Base-by-base conservation (phyloP, 192 early-diverging fungal species). In the Backusella parvicylindrica region DNA sequence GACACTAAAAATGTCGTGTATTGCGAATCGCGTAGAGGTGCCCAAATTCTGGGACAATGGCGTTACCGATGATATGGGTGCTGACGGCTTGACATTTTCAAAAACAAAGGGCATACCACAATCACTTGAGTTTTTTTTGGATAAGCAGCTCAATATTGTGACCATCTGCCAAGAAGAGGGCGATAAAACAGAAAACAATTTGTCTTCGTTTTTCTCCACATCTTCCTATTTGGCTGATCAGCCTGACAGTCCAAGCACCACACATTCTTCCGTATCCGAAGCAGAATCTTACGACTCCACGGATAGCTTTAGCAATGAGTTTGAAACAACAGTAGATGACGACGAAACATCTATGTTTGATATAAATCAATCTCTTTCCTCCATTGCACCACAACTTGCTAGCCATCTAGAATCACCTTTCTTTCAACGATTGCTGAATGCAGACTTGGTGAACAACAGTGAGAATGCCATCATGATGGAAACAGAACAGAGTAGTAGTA, bases 41-140 rank as follows among this genome's bases (percentile, higher is more conserved):
- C 78, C 78, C 21, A 79, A 79, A 41, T 67, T 79, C 1, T 79
- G 73, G 73, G 73, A 76, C 31, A 50, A n/a, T 37, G 68, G 68
- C 16, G 26, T 47, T 1, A 72, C 49, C 1, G 71, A 72, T 28
- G 71, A 63, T 26, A 37, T 63, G n/a, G 71, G 71, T 5, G 21
- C 71, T 1, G 71, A 72, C 8, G 32, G 31, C 15, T 28, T 72
- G n/a, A 60, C 50, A 36, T 72, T 63, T 28, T 72, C 71, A 38
- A 72, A 72, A 60, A 72, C 71, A 37, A 53, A 53, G 4, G 71
- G 53, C 0, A 23, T 72, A 23, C 71, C 71, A 0, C 71, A 72
- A 36, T 33, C 38, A 11, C 28, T 72, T 7, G 71, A 72, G 31
- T 63, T 72, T 4, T 72, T 63, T 38, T 28, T 72, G n/a, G 71